Conservation (phyloP, 23 red algal genomes). For the Gracilariopsis chorda region DNA sequence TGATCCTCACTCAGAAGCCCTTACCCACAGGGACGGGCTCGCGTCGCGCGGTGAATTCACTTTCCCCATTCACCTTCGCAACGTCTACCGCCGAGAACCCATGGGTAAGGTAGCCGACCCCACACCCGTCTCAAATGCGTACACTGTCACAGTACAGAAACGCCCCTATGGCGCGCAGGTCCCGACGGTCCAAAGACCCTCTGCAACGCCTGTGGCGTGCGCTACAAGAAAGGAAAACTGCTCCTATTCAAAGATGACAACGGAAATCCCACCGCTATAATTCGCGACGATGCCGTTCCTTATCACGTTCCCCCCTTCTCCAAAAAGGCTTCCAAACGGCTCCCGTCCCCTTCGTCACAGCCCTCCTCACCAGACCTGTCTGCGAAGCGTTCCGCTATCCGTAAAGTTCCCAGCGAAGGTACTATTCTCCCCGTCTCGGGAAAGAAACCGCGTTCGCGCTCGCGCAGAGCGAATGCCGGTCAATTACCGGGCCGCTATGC, state of each 20-base stretch:
- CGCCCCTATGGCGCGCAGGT: conserved; percentile 92
- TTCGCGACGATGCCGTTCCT: conserved; percentile 19
- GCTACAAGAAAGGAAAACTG: conserved; percentile 93
- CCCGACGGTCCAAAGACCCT: conserved; percentile 90
- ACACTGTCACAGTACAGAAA: conserved; percentile 79
- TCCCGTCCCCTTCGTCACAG: not conserved
- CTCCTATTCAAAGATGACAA: conserved; percentile 45
- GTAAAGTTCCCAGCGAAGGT: conserved; percentile 43
- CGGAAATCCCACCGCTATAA: conserved; percentile 53
- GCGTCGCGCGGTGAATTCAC: not conserved
- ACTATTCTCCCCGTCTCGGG: not conserved
- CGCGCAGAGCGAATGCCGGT: conserved; percentile 50
- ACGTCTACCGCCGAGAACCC: not conserved
- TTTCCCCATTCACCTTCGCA: not conserved
- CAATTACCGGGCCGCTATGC: conserved; percentile 58
- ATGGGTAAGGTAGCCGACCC: conserved; percentile 44
- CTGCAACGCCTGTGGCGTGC: conserved; percentile 97
- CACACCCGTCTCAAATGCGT: conserved; percentile 66
- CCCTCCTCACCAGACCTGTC: conserved; percentile 3
- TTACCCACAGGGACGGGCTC: not conserved
- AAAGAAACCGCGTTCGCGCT: conserved; percentile 46
- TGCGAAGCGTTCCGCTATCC: conserved; percentile 19
- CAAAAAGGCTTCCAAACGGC: conserved; percentile 49
- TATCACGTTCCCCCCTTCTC: conserved; percentile 47
- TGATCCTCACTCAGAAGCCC: not conserved